phyloP scores from a whole-genome alignment of 805 yeast genomes.

The Starmerella scarabaei region DNA sequence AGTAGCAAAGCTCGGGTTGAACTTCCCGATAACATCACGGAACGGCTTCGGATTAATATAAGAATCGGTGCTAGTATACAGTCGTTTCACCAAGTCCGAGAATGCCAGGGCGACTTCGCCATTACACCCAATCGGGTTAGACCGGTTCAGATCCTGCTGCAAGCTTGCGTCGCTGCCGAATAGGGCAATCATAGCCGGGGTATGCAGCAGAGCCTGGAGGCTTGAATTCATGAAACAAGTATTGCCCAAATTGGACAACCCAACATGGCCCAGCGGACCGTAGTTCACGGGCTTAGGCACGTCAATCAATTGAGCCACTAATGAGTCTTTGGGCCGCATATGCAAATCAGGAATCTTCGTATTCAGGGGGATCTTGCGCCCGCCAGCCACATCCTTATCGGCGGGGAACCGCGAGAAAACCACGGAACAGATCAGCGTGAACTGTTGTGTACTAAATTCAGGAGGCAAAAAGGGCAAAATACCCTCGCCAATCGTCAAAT shows the following conservation, averaged over 20 bases:
- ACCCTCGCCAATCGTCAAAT: slow-evolving; percentile 2
- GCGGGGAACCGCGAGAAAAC: background rate
- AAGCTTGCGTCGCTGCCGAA: slow-evolving; percentile 44
- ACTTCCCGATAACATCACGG: slow-evolving; percentile 64
- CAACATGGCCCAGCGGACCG: slow-evolving; percentile 84
- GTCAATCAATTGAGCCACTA: slow-evolving; percentile 30
- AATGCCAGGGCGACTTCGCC: slow-evolving; percentile 74
- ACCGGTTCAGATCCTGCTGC: slow-evolving; percentile 51
- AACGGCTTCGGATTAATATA: slow-evolving; percentile 58
- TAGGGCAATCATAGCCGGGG: slow-evolving; percentile 70
- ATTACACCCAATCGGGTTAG: slow-evolving; percentile 73
- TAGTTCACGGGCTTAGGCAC: slow-evolving; percentile 50
- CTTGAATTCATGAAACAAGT: slow-evolving; percentile 92
- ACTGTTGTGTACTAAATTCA: too few species aligned
- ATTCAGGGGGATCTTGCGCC: background rate
- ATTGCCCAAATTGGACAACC: slow-evolving; percentile 82
- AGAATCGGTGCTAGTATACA: slow-evolving; percentile 32
- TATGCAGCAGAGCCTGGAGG: slow-evolving; percentile 61
- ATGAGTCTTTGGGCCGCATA: slow-evolving; percentile 5
- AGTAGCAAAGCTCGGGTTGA: slow-evolving; percentile 64
- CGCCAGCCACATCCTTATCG: background rate
- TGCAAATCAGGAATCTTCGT: slow-evolving; percentile 6
- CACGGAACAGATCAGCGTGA: background rate
- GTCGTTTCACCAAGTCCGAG: slow-evolving; percentile 48
- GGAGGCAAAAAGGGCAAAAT: background rate